A percentile compares a stretch with the other conserved stretches of the same genome.
Evolutionary conservation across 2,329 filamentous ascomycete species (phyloP).

Genomic region (Colletotrichum caudatum): DNA sequence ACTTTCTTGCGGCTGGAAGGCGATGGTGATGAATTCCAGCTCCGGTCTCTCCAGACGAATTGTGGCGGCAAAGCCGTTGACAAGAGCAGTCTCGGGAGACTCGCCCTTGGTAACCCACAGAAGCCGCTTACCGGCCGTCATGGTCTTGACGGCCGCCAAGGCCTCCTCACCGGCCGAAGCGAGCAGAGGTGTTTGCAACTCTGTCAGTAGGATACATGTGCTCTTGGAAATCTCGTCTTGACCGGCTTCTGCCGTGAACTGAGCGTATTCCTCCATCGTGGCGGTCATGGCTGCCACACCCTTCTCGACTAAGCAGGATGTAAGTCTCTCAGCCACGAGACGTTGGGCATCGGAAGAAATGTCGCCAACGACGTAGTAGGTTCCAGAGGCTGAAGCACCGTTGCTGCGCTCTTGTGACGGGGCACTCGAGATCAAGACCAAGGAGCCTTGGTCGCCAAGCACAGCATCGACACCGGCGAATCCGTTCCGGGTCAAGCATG

Average conservation of each 20-base stretch:
- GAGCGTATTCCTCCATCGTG: neutral
- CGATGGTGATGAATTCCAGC: neutral
- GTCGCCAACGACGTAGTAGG: neutral
- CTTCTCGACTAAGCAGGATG: neutral
- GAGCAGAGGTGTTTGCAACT: neutral
- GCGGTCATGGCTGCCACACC: neutral
- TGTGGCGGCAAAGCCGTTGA: slow-evolving; percentile 30
- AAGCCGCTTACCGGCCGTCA: slow-evolving; percentile 23
- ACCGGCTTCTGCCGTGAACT: neutral
- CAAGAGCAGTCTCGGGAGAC: slow-evolving; percentile 20
- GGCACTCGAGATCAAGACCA: neutral
- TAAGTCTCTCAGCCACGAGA: neutral
- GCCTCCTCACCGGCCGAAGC: neutral
- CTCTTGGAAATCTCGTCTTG: neutral
- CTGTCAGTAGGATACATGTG: neutral
- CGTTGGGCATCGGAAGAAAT: neutral
- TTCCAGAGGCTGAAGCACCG: neutral
- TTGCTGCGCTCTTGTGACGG: neutral
- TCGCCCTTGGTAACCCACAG: slow-evolving; percentile 26
- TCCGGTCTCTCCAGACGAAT: slow-evolving; percentile 3
- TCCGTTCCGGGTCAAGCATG: neutral
- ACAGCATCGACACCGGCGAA: neutral
- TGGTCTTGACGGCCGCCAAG: slow-evolving; percentile 8
- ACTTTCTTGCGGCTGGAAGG: neutral
- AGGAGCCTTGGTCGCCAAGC: neutral